Percentiles rank a stretch among this genome's conserved stretches.
These are phyloP conservation scores for Scleromitrula shiraiana DNA, from an alignment of 2,329 filamentous ascomycete genomes.

Conservation along the genomic window DNA sequence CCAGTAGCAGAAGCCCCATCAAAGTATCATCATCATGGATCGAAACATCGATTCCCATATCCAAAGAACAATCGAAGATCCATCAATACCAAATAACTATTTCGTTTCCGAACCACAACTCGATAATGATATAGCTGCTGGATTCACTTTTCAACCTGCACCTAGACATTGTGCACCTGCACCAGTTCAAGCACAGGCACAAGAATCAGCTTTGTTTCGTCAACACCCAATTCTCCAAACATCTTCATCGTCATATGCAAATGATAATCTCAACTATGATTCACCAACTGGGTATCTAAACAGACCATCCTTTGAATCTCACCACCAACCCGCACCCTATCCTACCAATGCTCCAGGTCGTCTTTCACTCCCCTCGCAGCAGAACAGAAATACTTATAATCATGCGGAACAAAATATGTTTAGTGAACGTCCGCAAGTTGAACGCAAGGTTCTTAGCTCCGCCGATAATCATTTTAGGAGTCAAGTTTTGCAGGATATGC, in stretches of 20 bases:
- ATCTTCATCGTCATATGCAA: too few relatives aligned
- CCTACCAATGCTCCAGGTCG: background rate
- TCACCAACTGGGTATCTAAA: background rate
- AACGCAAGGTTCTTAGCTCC: slow-evolving; percentile 16
- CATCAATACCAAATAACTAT: too few relatives aligned
- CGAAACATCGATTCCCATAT: slow-evolving; percentile 16
- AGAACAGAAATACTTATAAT: too few relatives aligned
- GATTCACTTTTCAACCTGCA: background rate
- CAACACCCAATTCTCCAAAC: too few relatives aligned
- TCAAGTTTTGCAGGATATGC: slow-evolving; percentile 19
- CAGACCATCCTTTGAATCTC: too few relatives aligned
- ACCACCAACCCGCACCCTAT: background rate
- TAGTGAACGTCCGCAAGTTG: background rate
- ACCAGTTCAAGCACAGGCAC: background rate
- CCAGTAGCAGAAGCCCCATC: too few relatives aligned
- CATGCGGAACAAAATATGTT: background rate
- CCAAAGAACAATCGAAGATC: slow-evolving; percentile 21
- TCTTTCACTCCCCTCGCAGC: slow-evolving; percentile 5
- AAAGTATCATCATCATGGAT: slow-evolving; percentile 8
- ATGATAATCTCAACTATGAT: background rate
- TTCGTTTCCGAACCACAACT: too few relatives aligned
- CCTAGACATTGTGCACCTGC: background rate
- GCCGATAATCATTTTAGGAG: slow-evolving; percentile 22
- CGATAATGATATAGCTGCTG: too few relatives aligned
- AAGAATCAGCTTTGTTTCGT: background rate